Evolutionary conservation across 768 basidiomycete genomes (phyloP), one percentile per base, ranked within the genome.

Genomic region (Suillus clintonianus): DNA sequence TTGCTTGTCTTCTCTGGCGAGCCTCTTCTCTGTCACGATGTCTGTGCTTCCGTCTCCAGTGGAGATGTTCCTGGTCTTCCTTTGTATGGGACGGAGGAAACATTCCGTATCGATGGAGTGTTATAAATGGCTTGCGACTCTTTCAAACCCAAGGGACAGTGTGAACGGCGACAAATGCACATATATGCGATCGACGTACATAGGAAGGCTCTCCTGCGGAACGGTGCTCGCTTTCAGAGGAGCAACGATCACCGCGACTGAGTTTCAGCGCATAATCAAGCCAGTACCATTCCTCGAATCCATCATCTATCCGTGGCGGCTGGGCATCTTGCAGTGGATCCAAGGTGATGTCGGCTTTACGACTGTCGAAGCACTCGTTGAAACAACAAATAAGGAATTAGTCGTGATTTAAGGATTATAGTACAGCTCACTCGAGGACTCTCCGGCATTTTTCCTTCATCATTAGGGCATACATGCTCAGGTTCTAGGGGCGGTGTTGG

Each of bases 251-350:
- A 48, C 77, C 70, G 24, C 74, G 73, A 65, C 80, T 81, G 37
- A 83, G 63, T 69, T 80, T 78, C 10, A 83, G 70, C 5, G 78
- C 78, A 65, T 83, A 81, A 56, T 81, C 79, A 36, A 82, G 68
- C 11, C 81, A 81, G 45, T 75, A 77, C 82, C 82, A 82, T 66
- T 79, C 81, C 6, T 77, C 75, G 17, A 69, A 68, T 36, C 53
- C 19, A 11, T 42, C 39, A 36, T 50, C 45, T 24, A 53, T 11
- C 41, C 48, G 48, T 8, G 24, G 55, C 3, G 45, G 37, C 51
- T 57, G 47, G 27, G 11, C 32, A 34, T 15, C 53, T 30, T 41
- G 37, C 51, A 19, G 36, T 47, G 32, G 36, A 61, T 41, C 8
- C 55, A 39, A 32, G 53, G 24, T 65, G 63, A 61, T 70, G 67